Base-by-base conservation (phyloP, 2,329 filamentous ascomycete species). In the Aspergillus ruber region DNA sequence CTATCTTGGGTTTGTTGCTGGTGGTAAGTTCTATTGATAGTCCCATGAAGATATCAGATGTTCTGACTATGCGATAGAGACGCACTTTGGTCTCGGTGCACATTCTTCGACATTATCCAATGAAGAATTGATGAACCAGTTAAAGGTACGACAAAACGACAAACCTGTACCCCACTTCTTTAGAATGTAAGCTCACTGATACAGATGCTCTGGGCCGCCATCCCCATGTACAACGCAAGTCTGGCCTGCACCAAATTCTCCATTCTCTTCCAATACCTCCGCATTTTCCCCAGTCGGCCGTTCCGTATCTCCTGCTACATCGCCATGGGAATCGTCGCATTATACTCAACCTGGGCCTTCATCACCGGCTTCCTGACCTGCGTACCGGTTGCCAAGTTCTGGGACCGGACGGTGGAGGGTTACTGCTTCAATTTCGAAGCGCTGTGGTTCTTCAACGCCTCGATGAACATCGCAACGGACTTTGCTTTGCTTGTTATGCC, bases 241-340 rank as follows among this genome's bases (percentile, higher is more conserved):
- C 48, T 68, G 38, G 55, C 50, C 43, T 64, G 63, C 48, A 72
- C 68, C 35, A 74, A 74, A 54, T 62, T 68, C 48, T 74, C 71
- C 38, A 71, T 75, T 46, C 60, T 75, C 20, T 63, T 72, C 33
- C 72, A 74, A 58, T 74, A 74, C 50, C 61, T 74, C 9, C 71
- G 73, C 25, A 67, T 76, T 46, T 73, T 75, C 56, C 61, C 56
- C 41, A 53, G 56, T 42, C 59, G 50, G 17, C 50, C 46, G 32
- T 66, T 63, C 39, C 60, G 69, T 17, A 47, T 61, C 6, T 48
- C 57, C 23, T 71, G 69, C 49, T 68, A 62, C 44, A 29, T 56
- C 18, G 51, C 74, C 17, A 58, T 74, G 49, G 49, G 53, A 1
- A 42, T 64, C 55, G 51, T 66, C 12, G 56, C 58, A 4, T 36